phyloP scores from a whole-genome alignment of 352 stramenopile genomes.

The Pythium chondricola region DNA sequence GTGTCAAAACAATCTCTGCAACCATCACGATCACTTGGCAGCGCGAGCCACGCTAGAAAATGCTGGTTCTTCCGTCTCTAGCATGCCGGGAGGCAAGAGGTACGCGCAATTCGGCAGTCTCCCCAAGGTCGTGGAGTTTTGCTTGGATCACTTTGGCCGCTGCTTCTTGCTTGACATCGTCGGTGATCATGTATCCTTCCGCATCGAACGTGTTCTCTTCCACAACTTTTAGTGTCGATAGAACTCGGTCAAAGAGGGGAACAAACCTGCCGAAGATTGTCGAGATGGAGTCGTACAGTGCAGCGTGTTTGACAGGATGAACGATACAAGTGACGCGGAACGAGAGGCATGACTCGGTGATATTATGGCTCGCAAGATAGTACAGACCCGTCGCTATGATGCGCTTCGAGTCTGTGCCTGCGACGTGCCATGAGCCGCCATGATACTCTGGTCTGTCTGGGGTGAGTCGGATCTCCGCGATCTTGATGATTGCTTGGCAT shows the following conservation, averaged over 20 bases:
- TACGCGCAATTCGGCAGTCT: not conserved
- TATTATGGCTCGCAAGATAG: slow-evolving; percentile 25
- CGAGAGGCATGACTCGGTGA: slow-evolving; percentile 16
- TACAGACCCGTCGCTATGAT: slow-evolving; percentile 29
- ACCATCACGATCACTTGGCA: slow-evolving; percentile 30
- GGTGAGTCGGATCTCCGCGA: slow-evolving; percentile 24
- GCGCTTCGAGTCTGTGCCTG: slow-evolving; percentile 19
- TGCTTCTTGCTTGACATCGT: not conserved
- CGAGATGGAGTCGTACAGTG: slow-evolving; percentile 19
- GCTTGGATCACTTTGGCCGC: slow-evolving; percentile 1
- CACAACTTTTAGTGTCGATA: slow-evolving; percentile 14
- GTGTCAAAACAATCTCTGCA: slow-evolving; percentile 22
- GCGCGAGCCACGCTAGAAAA: slow-evolving; percentile 6
- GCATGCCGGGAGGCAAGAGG: slow-evolving; percentile 9
- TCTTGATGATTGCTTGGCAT: slow-evolving; percentile 27
- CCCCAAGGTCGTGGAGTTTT: not conserved
- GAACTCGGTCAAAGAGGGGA: slow-evolving; percentile 22
- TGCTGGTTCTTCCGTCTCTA: slow-evolving; percentile 5
- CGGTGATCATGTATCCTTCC: no score
- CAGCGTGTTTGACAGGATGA: slow-evolving; percentile 11
- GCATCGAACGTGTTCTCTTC: no score
- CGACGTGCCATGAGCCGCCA: slow-evolving; percentile 19
- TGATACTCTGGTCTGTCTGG: slow-evolving; percentile 18
- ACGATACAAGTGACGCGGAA: no score
- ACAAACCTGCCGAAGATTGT: slow-evolving; percentile 17